These are phyloP conservation scores for Aristolochia contorta DNA, from an alignment of 164 flowering plant species.

Conservation along the genomic window DNA sequence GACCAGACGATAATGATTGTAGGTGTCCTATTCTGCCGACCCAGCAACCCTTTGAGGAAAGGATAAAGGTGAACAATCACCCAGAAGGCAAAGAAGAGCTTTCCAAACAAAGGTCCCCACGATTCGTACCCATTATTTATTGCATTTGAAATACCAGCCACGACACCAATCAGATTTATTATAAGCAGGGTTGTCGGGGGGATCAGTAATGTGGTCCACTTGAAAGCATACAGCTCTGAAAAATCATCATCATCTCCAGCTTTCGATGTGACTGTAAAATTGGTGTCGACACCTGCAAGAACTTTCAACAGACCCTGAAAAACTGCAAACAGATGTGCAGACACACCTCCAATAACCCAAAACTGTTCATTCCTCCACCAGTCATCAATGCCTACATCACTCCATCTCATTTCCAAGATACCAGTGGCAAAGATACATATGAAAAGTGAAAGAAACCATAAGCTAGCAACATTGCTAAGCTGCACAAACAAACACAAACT, in stretches of 20 bases:
- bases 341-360: constrained; percentile 68
- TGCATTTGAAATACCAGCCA: constrained; percentile 57
- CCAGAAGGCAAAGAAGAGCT: constrained; percentile 59
- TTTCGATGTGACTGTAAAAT: constrained; percentile 58
- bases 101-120: constrained; percentile 63
- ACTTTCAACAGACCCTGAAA: constrained; percentile 59
- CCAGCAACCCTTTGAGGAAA: constrained; percentile 57
- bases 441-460: constrained; percentile 57
- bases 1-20: constrained; percentile 62
- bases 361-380: constrained; percentile 80
- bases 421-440: constrained; percentile 48
- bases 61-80: constrained; percentile 61
- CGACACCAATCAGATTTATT: constrained; percentile 50
- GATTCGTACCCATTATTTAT: constrained; percentile 61
- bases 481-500: constrained; percentile 20
- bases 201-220: constrained; percentile 60
- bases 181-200: constrained; percentile 55
- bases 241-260: constrained; percentile 46
- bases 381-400: constrained; percentile 61
- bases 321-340: constrained; percentile 56
- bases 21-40: constrained; percentile 51
- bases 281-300: constrained; percentile 51
- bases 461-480: constrained; percentile 55
- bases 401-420: constrained; percentile 62
- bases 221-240: constrained; percentile 46